Percentiles rank a stretch among this genome's conserved stretches.
phyloP scores from a whole-genome alignment of 805 yeast genomes.

The Candida alai region DNA sequence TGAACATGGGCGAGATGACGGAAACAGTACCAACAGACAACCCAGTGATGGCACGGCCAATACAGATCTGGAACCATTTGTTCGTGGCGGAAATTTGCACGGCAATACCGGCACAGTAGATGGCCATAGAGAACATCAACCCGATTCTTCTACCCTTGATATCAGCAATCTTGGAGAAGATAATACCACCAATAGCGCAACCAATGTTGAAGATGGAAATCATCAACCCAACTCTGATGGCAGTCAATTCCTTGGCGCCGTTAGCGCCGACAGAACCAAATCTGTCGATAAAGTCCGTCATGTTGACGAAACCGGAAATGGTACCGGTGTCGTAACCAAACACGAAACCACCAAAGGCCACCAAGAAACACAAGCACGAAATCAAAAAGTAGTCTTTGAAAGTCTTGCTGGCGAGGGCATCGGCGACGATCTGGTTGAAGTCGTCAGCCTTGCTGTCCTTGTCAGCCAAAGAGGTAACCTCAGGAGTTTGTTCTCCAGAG shows the following conservation, averaged over 20 bases:
- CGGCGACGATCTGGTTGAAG: slow-evolving; percentile 3
- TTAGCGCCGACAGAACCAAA: slow-evolving; percentile 44
- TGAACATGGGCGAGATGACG: slow-evolving; percentile 62
- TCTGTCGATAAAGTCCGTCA: slow-evolving; percentile 50
- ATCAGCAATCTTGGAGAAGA: slow-evolving; percentile 56
- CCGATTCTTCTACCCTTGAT: slow-evolving; percentile 57
- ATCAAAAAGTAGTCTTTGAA: slow-evolving; percentile 30
- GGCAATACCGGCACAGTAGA: slow-evolving; percentile 58
- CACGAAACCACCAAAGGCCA: slow-evolving; percentile 75
- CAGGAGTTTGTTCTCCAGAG: slow-evolving; percentile 34
- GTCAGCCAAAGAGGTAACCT: slow-evolving; percentile 22
- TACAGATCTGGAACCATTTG: slow-evolving; percentile 60
- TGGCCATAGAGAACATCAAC: slow-evolving; percentile 47
- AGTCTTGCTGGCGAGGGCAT: slow-evolving; percentile 21
- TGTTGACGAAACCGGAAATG: slow-evolving; percentile 65
- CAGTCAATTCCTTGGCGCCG: slow-evolving; percentile 43
- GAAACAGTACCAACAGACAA: slow-evolving; percentile 71
- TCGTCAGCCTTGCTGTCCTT: slow-evolving; percentile 18
- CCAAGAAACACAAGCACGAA: slow-evolving; percentile 45
- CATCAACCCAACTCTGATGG: slow-evolving; percentile 49
- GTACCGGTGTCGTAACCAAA: slow-evolving; percentile 82
- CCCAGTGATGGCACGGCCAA: slow-evolving; percentile 67
- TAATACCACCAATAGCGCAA: slow-evolving; percentile 69
- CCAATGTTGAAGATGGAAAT: slow-evolving; percentile 62
- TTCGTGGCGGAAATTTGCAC: slow-evolving; percentile 54